Conservation (phyloP, 257 asterid species). For the Coffea eugenioides region DNA sequence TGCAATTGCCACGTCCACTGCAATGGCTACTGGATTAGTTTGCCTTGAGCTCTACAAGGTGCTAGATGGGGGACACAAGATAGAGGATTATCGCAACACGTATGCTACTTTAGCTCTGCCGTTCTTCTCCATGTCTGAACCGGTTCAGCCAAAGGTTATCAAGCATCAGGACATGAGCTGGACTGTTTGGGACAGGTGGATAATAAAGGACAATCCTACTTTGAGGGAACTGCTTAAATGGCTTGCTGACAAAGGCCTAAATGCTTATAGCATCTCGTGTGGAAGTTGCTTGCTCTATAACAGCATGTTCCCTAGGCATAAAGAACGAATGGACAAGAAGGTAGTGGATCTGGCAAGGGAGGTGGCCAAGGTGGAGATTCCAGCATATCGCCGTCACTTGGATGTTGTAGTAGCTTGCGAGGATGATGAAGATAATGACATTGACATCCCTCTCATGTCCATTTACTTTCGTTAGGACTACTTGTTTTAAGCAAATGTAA, state of each 20-base stretch:
- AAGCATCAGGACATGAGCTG: constrained; percentile 79
- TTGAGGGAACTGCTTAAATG: constrained; percentile 66
- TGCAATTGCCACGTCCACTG: constrained; percentile 90
- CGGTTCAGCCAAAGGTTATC: constrained; percentile 64
- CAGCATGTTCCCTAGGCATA: constrained; percentile 82
- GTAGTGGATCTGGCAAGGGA: constrained; percentile 64
- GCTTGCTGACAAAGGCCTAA: constrained; percentile 75
- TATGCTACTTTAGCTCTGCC: constrained; percentile 89
- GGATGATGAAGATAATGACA: constrained; percentile 83
- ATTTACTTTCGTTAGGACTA: constrained; percentile 52
- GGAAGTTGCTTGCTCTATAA: constrained; percentile 80
- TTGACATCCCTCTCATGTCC: constrained; percentile 78
- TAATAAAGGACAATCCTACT: constrained; percentile 58
- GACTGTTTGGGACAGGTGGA: constrained; percentile 97
- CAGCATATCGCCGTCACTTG: constrained; percentile 61
- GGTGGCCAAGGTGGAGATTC: constrained; percentile 76
- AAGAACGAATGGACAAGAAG: constrained; percentile 81
- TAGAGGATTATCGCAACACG: constrained; percentile 90
- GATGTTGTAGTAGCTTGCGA: constrained; percentile 86
- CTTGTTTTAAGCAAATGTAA: not conserved
- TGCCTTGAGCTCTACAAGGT: constrained; percentile 90
- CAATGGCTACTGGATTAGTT: constrained; percentile 89
- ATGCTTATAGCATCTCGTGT: constrained; percentile 75
- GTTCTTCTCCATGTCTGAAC: constrained; percentile 85
- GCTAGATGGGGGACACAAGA: constrained; percentile 65